These are phyloP conservation scores for Ensete glaucum DNA, from an alignment of 176 grass and related monocot species.

Conservation along the genomic window DNA sequence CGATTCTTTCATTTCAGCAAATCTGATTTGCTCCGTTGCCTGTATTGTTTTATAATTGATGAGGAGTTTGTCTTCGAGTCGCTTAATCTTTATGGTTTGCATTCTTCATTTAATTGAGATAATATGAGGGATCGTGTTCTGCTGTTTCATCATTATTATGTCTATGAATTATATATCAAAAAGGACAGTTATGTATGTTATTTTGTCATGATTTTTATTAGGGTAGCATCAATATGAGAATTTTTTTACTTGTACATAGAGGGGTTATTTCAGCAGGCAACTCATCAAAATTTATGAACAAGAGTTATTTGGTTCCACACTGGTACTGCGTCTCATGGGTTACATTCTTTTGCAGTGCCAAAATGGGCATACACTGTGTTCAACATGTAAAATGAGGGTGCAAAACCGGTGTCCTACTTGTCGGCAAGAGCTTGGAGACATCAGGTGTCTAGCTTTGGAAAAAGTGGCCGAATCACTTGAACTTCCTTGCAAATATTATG, in stretches of 20 bases:
- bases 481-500: conserved; percentile 25
- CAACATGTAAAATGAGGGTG: conserved; percentile 24
- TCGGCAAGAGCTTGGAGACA: conserved; percentile 29
- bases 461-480: conserved; percentile 28
- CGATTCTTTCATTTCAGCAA: too few species aligned
- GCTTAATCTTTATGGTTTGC: too few species aligned
- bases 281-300: too few species aligned
- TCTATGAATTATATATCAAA: neutral
- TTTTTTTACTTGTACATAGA: neutral
- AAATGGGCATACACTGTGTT: conserved; percentile 27
- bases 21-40: too few species aligned
- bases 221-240: neutral
- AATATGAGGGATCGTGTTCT: too few species aligned
- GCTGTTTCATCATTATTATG: too few species aligned
- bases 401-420: conserved; percentile 29
- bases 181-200: neutral
- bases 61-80: too few species aligned
- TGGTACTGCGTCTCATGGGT: neutral
- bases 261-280: neutral
- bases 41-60: too few species aligned
- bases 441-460: conserved; percentile 25
- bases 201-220: neutral
- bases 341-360: conserved; percentile 19
- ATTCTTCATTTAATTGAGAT: too few species aligned
- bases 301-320: too few species aligned